Percentiles rank a stretch among this genome's conserved stretches.
phyloP scores from a whole-genome alignment of 1,284 basidiomycete genomes.

The Apiotrichum sp. region DNA sequence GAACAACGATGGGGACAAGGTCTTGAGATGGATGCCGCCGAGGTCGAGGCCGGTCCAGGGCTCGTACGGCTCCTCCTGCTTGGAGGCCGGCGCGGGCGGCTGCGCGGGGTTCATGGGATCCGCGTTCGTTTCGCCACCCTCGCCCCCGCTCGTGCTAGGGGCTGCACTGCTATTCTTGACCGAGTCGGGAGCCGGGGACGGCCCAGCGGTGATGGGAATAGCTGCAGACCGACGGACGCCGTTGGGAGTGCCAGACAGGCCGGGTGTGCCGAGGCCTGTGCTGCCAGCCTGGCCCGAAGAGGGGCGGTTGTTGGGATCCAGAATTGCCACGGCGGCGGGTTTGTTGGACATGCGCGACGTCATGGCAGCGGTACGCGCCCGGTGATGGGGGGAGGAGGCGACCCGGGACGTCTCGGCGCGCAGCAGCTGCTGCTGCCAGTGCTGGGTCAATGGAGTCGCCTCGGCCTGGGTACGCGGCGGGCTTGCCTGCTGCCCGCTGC shows the following conservation, averaged over 20 bases:
- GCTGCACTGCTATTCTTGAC: conserved; percentile 9
- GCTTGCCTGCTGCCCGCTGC: conserved; percentile 25
- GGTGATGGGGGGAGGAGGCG: conserved; percentile 53
- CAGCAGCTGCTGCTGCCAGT: conserved; percentile 48
- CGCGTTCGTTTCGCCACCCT: conserved; percentile 18
- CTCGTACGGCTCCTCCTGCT: conserved; percentile 38
- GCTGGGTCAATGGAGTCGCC: conserved; percentile 31
- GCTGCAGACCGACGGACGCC: conserved; percentile 36
- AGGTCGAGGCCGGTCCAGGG: conserved; percentile 91
- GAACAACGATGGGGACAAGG: conserved; percentile 77
- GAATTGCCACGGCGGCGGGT: conserved; percentile 48
- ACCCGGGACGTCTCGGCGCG: conserved; percentile 49
- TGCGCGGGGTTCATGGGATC: conserved; percentile 34
- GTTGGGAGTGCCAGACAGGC: conserved; percentile 32
- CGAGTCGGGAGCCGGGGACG: conserved; percentile 8
- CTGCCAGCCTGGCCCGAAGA: conserved; percentile 6
- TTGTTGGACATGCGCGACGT: conserved; percentile 52
- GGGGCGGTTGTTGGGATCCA: conserved; percentile 43
- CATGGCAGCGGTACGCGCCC: conserved; percentile 54
- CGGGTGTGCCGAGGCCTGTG: conserved; percentile 6
- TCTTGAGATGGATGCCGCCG: conserved; percentile 91
- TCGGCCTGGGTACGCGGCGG: conserved; percentile 34
- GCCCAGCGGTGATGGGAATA: conserved; percentile 4
- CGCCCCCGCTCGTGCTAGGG: not conserved
- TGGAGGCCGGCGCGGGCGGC: conserved; percentile 27